Conservation (phyloP, 306 rosid species). For the Corylus heterophylla region DNA sequence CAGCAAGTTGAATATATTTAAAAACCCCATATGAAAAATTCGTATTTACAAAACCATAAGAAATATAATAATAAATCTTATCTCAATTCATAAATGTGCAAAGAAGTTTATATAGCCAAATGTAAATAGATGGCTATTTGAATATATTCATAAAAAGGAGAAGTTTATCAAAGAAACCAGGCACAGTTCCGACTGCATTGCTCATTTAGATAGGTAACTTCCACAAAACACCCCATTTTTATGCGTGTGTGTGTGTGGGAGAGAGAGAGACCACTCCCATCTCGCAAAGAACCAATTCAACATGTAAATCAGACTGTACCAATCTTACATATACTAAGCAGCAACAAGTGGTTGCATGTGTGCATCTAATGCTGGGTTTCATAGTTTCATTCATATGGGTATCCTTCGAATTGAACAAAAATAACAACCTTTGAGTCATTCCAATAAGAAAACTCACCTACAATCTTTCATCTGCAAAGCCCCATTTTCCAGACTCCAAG, state of each 20-base stretch:
- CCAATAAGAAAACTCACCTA: slow-evolving; percentile 39
- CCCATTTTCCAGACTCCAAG: slow-evolving; percentile 31
- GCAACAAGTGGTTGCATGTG: neutral
- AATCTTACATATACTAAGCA: neutral
- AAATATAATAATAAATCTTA: neutral
- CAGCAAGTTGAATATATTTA: neutral
- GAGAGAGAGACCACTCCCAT: neutral
- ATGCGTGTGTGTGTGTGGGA: neutral
- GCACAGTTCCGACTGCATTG: slow-evolving; percentile 15
- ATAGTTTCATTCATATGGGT: neutral
- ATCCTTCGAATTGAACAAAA: neutral
- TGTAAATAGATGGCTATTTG: neutral
- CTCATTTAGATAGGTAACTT: neutral
- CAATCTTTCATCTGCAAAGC: slow-evolving; percentile 29
- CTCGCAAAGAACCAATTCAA: neutral
- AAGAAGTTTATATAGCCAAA: neutral
- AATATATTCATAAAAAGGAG: neutral
- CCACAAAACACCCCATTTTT: slow-evolving; percentile 2
- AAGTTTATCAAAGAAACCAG: neutral
- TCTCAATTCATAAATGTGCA: slow-evolving; percentile 12
- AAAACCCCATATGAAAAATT: neutral
- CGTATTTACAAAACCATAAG: slow-evolving; percentile 3
- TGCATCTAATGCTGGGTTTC: neutral
- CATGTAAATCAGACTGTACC: slow-evolving; percentile 18
- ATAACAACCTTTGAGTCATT: slow-evolving; percentile 17